Evolutionary conservation across 2,329 filamentous ascomycete genomes (phyloP).

Genomic region (Phialophora verrucosa): DNA sequence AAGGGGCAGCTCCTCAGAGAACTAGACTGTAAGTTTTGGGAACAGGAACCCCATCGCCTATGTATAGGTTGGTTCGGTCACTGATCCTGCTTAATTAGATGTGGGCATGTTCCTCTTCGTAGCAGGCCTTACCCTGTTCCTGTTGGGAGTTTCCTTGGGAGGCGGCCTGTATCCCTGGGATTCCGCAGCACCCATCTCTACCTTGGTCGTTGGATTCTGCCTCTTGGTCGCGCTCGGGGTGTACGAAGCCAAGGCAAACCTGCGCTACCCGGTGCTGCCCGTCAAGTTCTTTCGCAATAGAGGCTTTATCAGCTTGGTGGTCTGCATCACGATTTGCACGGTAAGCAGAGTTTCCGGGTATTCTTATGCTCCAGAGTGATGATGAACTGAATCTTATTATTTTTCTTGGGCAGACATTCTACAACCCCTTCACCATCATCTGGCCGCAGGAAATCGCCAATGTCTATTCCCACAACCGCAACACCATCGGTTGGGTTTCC

Average conservation of each 20-base stretch:
- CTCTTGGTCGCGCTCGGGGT: background rate
- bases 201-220: slow-evolving; percentile 2
- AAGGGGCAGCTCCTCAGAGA: background rate
- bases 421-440: slow-evolving; percentile 16
- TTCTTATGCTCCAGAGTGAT: no score
- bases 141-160: slow-evolving; percentile 16
- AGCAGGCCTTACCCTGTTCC: background rate
- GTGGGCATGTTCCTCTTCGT: slow-evolving; percentile 10
- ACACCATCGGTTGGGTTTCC: background rate
- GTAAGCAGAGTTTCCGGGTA: background rate
- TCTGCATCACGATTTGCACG: background rate
- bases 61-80: no score
- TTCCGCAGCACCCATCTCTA: background rate
- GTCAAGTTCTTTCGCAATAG: slow-evolving; percentile 17
- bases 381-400: no score
- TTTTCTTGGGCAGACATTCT: background rate
- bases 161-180: slow-evolving; percentile 4
- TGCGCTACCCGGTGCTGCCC: slow-evolving; percentile 16
- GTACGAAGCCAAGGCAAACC: slow-evolving; percentile 14
- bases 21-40: slow-evolving; percentile 1
- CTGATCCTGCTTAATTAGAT: no score
- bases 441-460: slow-evolving; percentile 14
- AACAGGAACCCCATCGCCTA: no score
- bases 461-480: background rate
- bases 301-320: slow-evolving; percentile 12